Conservation (phyloP, 2,329 filamentous ascomycete genomes). For the Monosporascus sp. region DNA sequence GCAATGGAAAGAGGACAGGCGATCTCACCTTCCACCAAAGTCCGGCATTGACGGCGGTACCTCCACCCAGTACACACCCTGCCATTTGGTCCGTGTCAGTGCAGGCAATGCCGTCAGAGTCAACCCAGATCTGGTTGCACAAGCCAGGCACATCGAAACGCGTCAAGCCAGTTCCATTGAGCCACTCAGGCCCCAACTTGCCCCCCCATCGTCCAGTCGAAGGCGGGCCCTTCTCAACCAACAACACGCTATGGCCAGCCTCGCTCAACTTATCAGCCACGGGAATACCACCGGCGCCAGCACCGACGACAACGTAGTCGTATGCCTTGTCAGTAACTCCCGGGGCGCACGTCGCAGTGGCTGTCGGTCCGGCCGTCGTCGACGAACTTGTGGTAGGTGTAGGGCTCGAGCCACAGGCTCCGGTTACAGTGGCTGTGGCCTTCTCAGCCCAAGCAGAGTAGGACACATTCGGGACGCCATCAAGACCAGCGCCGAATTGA, state of each 20-base stretch:
- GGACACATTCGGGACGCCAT: slow-evolving; percentile 26
- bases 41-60: slow-evolving; percentile 62
- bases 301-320: slow-evolving; percentile 59
- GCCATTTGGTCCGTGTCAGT: slow-evolving; percentile 68
- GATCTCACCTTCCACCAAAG: slow-evolving; percentile 57
- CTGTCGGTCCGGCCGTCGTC: slow-evolving; percentile 16
- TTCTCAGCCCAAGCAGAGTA: slow-evolving; percentile 41
- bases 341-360: slow-evolving; percentile 13
- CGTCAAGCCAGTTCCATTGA: slow-evolving; percentile 57
- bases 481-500: slow-evolving; percentile 42
- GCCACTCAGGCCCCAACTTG: slow-evolving; percentile 49
- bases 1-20: not conserved
- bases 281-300: slow-evolving; percentile 54
- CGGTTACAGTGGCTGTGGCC: slow-evolving; percentile 34
- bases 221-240: slow-evolving; percentile 56
- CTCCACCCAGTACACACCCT: slow-evolving; percentile 67
- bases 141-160: slow-evolving; percentile 69
- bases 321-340: slow-evolving; percentile 37
- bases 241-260: slow-evolving; percentile 59
- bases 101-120: slow-evolving; percentile 61
- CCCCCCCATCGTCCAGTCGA: slow-evolving; percentile 63
- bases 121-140: slow-evolving; percentile 66
- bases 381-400: slow-evolving; percentile 10
- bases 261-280: slow-evolving; percentile 60
- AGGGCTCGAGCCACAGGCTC: slow-evolving; percentile 26